Percentiles rank a stretch among this genome's conserved stretches.
These are phyloP conservation scores for Dryas octopetala DNA, from an alignment of 306 rosid species.

Conservation along the genomic window DNA sequence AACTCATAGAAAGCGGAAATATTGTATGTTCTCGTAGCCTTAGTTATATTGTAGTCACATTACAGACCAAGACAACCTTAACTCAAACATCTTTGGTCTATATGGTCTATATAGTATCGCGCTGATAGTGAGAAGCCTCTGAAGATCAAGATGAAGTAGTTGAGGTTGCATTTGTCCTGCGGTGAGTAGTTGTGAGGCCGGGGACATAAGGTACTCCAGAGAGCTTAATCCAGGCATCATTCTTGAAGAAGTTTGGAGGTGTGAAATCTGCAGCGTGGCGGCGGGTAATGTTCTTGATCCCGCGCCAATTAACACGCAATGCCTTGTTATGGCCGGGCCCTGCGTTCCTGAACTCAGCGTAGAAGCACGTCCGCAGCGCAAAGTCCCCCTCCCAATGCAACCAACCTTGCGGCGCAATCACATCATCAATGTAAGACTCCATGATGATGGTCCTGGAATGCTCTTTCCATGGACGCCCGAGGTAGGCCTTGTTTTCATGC, in stretches of 20 bases:
- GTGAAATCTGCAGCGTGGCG: conserved; percentile 24
- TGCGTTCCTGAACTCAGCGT: conserved; percentile 44
- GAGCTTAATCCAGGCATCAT: conserved; percentile 56
- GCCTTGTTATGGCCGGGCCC: conserved; percentile 56
- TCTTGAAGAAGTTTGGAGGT: conserved; percentile 32
- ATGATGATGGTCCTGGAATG: conserved; percentile 67
- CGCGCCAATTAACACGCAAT: conserved; percentile 61
- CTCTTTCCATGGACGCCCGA: conserved; percentile 83
- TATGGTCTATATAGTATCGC: too few relatives aligned
- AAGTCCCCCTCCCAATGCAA: conserved; percentile 52
- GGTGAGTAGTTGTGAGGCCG: conserved; percentile 4
- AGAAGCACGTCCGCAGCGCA: conserved; percentile 54
- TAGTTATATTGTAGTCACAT: too few relatives aligned
- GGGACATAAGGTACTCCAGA: conserved; percentile 50
- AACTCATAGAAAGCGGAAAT: too few relatives aligned
- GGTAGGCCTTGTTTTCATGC: conserved; percentile 38
- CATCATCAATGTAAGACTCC: conserved; percentile 60
- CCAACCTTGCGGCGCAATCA: conserved; percentile 70
- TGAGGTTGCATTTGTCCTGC: neutral
- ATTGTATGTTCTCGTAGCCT: too few relatives aligned
- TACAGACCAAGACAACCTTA: too few relatives aligned
- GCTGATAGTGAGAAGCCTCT: too few relatives aligned
- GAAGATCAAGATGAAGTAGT: neutral
- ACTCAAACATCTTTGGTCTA: too few relatives aligned
- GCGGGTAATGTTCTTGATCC: conserved; percentile 46